Evolutionary conservation across 768 basidiomycete species (phyloP).

Genomic region (Suillus cothurnatus): DNA sequence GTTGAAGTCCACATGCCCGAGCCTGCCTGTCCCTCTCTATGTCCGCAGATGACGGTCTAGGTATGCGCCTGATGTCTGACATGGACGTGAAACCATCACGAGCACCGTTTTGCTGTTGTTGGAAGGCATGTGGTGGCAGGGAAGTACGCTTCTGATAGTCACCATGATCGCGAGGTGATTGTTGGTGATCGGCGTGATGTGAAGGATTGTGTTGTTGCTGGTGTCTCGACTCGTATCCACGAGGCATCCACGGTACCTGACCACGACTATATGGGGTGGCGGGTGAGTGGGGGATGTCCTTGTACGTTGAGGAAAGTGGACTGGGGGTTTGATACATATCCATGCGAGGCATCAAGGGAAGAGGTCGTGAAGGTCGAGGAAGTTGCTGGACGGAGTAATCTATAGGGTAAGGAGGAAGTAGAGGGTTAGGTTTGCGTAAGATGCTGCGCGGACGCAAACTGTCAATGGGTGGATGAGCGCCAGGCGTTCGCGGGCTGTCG

Average conservation of each 20-base stretch:
- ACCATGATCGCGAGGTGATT: conserved; percentile 17
- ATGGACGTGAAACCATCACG: conserved; percentile 23
- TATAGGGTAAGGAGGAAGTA: conserved; percentile 3
- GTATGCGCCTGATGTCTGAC: conserved; percentile 22
- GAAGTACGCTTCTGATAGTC: conserved; percentile 15
- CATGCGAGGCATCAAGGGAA: conserved; percentile 15
- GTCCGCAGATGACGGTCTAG: conserved; percentile 26
- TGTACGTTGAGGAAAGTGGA: conserved; percentile 20
- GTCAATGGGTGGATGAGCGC: conserved; percentile 9
- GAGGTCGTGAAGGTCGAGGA: conserved; percentile 7
- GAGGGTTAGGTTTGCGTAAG: conserved; percentile 18
- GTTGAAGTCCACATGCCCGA: conserved; percentile 23
- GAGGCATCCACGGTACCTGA: conserved; percentile 23
- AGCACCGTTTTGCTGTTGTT: conserved; percentile 13
- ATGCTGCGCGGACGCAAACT: conserved; percentile 20
- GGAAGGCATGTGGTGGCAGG: conserved; percentile 17
- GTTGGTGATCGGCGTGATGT: conserved; percentile 12
- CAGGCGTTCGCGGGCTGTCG: conserved; percentile 4
- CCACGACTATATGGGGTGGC: conserved; percentile 17
- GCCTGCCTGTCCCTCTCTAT: conserved; percentile 32
- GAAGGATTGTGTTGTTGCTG: conserved; percentile 18
- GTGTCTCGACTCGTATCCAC: conserved; percentile 13
- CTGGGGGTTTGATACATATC: conserved; percentile 18
- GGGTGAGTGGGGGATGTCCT: conserved; percentile 25
- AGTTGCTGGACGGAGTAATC: conserved; percentile 10